Evolutionary conservation across 2,329 filamentous ascomycete genomes (phyloP).

Genomic region (Colletotrichum destructivum): DNA sequence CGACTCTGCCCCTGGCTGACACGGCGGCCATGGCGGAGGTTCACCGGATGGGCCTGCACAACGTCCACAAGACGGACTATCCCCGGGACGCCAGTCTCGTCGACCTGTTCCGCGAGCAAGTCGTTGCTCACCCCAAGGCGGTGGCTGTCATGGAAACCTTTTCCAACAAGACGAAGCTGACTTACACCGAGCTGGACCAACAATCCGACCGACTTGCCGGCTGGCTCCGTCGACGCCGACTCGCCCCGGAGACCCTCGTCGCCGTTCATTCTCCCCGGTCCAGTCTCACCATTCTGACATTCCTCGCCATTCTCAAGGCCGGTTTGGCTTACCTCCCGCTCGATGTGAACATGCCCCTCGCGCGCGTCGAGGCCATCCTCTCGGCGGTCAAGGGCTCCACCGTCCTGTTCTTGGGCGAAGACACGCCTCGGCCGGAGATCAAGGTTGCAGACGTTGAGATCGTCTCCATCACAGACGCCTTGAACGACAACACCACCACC

Average conservation of each 20-base stretch:
- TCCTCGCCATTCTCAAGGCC: slow-evolving; percentile 16
- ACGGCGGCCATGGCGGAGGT: neutral
- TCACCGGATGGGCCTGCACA: neutral
- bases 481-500: neutral
- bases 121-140: neutral
- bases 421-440: neutral
- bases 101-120: slow-evolving; percentile 5
- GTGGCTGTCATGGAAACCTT: neutral
- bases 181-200: slow-evolving; percentile 6
- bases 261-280: neutral
- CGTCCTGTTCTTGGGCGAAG: neutral
- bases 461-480: neutral
- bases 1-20: neutral
- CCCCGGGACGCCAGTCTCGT: neutral
- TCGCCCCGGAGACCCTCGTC: slow-evolving; percentile 1
- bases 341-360: slow-evolving; percentile 1
- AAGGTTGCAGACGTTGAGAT: neutral
- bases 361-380: neutral
- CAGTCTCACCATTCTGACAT: neutral
- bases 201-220: neutral
- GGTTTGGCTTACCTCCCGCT: too few relatives aligned
- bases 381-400: neutral
- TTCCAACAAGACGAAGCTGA: neutral
- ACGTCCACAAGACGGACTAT: neutral
- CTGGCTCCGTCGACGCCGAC: neutral